Evolutionary conservation across 2,329 filamentous ascomycete genomes (phyloP).

Genomic region (Ceratocystis destructans): DNA sequence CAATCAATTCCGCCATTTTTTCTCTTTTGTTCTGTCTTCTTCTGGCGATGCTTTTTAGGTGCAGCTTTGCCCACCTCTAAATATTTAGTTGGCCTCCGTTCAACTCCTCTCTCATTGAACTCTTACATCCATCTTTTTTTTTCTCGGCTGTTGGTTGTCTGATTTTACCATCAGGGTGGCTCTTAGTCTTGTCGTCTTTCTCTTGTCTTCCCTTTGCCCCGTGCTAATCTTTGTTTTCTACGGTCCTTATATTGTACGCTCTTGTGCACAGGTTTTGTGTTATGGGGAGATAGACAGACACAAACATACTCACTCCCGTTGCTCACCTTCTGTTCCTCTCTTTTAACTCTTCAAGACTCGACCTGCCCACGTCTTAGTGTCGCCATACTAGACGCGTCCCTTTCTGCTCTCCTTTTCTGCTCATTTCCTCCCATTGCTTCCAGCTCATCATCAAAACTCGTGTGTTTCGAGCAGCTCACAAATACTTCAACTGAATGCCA

Average conservation of each 20-base stretch:
- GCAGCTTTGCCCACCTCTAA: slow-evolving; percentile 14
- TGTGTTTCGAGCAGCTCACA: too few relatives aligned
- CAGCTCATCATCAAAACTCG: too few relatives aligned
- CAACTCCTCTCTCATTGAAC: not conserved
- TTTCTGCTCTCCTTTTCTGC: too few relatives aligned
- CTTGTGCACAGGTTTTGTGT: not conserved
- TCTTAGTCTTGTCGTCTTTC: not conserved
- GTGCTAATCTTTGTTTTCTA: slow-evolving; percentile 3
- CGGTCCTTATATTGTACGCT: slow-evolving; percentile 8
- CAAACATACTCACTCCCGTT: not conserved
- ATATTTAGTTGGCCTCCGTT: slow-evolving; percentile 5
- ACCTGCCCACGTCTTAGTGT: too few relatives aligned
- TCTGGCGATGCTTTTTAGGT: slow-evolving; percentile 15
- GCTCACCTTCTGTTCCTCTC: not conserved
- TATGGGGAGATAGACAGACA: too few relatives aligned
- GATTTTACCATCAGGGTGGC: not conserved
- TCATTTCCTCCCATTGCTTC: too few relatives aligned
- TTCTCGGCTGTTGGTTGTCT: not conserved
- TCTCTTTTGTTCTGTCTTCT: not conserved
- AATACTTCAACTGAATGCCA: too few relatives aligned
- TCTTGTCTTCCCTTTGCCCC: not conserved
- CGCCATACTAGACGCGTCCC: too few relatives aligned
- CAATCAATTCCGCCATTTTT: slow-evolving; percentile 2
- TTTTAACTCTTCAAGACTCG: too few relatives aligned
- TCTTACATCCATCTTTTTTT: not conserved